phyloP scores from a whole-genome alignment of 208 protist genomes.

The Trypanosoma scelopori region DNA sequence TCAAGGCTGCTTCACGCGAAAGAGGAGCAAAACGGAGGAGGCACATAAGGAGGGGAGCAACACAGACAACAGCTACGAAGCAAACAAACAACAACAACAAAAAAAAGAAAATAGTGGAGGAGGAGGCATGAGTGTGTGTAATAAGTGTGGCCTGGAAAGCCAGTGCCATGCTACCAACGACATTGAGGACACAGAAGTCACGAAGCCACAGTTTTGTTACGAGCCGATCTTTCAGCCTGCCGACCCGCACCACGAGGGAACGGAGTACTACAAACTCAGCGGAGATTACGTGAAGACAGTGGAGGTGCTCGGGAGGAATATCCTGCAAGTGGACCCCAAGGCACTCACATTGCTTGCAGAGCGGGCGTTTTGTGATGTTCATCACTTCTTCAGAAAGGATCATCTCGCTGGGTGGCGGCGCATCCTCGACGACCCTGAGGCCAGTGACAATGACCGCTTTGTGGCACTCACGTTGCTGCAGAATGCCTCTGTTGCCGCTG shows the following conservation, averaged over 20 bases:
- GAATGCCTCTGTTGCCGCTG: constrained; percentile 95
- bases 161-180: constrained; percentile 47
- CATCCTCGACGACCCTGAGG: constrained; percentile 95
- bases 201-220: constrained; percentile 68
- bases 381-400: constrained; percentile 94
- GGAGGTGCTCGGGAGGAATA: constrained; percentile 62
- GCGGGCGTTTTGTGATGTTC: constrained; percentile 92
- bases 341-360: constrained; percentile 87
- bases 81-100: constrained; percentile 16
- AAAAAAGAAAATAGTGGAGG: constrained; percentile 19
- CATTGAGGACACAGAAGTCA: constrained; percentile 65
- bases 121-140: constrained; percentile 43
- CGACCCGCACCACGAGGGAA: constrained; percentile 77
- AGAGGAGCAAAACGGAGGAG: too few relatives aligned
- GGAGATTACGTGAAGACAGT: constrained; percentile 80
- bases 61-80: constrained; percentile 26
- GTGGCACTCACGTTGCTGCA: constrained; percentile 96
- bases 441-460: constrained; percentile 96
- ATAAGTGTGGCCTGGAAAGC: constrained; percentile 72
- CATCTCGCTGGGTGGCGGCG: constrained; percentile 94
- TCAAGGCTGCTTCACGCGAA: too few relatives aligned
- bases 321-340: constrained; percentile 91
- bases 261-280: constrained; percentile 83
- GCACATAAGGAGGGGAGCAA: too few relatives aligned
- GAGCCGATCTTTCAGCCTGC: constrained; percentile 82